Conservation (phyloP, 768 basidiomycete genomes). For the Pisolithus marmoratus region DNA sequence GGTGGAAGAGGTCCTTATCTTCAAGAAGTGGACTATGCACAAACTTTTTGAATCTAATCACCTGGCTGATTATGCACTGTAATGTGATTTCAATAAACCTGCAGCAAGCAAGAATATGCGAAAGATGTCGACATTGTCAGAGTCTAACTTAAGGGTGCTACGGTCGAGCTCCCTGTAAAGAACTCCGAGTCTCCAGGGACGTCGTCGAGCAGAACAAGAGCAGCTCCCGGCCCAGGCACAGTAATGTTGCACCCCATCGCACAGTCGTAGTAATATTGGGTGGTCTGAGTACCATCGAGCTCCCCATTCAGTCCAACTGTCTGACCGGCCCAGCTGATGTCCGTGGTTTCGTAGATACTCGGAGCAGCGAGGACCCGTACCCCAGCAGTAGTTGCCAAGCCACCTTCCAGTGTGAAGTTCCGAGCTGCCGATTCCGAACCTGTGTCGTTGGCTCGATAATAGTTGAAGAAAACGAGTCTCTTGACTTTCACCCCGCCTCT, state of each 20-base stretch:
- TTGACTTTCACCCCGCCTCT: conserved; percentile 10
- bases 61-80: too few relatives aligned
- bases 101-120: too few relatives aligned
- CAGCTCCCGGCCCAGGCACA: conserved; percentile 32
- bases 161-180: conserved; percentile 5
- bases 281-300: conserved; percentile 24
- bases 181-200: not conserved
- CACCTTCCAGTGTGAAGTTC: conserved; percentile 13
- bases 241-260: conserved; percentile 23
- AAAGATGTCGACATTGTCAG: not conserved
- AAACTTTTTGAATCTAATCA: too few relatives aligned
- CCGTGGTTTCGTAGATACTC: conserved; percentile 19
- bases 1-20: too few relatives aligned
- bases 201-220: conserved; percentile 22
- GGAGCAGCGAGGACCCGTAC: conserved; percentile 27
- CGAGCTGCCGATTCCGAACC: conserved; percentile 8
- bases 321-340: conserved; percentile 35
- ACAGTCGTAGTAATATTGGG: conserved; percentile 18
- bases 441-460: conserved; percentile 7
- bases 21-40: too few relatives aligned
- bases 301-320: conserved; percentile 26
- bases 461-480: conserved; percentile 31
- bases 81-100: too few relatives aligned
- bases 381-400: conserved; percentile 13
- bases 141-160: not conserved